Percentiles rank a stretch among this genome's conserved stretches.
These are phyloP conservation scores for Metschnikowia lachancei DNA, from an alignment of 805 yeast genomes.

Conservation along the genomic window DNA sequence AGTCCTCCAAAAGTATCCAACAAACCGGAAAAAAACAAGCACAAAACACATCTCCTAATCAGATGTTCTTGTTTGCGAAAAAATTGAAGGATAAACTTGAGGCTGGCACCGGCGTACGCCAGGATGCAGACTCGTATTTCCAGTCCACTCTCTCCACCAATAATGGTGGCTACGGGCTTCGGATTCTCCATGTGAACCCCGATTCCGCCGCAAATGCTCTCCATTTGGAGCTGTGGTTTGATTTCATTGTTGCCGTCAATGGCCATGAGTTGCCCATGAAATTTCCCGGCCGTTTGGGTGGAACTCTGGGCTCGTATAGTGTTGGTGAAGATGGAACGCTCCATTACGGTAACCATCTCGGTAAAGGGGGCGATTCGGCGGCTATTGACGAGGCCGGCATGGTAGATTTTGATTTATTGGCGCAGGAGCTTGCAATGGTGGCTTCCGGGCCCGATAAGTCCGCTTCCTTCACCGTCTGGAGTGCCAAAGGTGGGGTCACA, in stretches of 20 bases:
- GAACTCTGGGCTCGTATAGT: slow-evolving; percentile 22
- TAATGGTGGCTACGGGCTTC: slow-evolving; percentile 41
- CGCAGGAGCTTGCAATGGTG: slow-evolving; percentile 40
- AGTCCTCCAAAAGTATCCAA: too few species aligned
- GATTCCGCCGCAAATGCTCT: slow-evolving; percentile 33
- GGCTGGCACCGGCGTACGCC: slow-evolving; percentile 20
- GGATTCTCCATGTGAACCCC: slow-evolving; percentile 39
- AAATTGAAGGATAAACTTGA: slow-evolving; percentile 42
- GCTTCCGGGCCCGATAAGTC: slow-evolving; percentile 34
- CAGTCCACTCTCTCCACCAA: slow-evolving; percentile 30
- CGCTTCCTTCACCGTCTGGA: slow-evolving; percentile 69
- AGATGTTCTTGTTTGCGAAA: slow-evolving; percentile 46
- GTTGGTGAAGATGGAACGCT: slow-evolving; percentile 43
- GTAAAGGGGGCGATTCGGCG: slow-evolving; percentile 6
- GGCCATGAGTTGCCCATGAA: slow-evolving; percentile 57
- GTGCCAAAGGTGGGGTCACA: slow-evolving; percentile 74
- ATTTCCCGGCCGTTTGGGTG: slow-evolving; percentile 22
- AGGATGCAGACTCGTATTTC: slow-evolving; percentile 34
- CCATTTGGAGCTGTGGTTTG: slow-evolving; percentile 79
- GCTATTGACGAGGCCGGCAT: slow-evolving; percentile 34
- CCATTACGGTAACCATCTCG: slow-evolving; percentile 27
- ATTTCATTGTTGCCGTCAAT: slow-evolving; percentile 77
- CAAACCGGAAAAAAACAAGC: too few species aligned
- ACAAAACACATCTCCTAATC: not conserved
- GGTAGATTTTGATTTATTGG: slow-evolving; percentile 42